phyloP scores from a whole-genome alignment of 73 alveolate species.

The Symbiodinium natans region DNA sequence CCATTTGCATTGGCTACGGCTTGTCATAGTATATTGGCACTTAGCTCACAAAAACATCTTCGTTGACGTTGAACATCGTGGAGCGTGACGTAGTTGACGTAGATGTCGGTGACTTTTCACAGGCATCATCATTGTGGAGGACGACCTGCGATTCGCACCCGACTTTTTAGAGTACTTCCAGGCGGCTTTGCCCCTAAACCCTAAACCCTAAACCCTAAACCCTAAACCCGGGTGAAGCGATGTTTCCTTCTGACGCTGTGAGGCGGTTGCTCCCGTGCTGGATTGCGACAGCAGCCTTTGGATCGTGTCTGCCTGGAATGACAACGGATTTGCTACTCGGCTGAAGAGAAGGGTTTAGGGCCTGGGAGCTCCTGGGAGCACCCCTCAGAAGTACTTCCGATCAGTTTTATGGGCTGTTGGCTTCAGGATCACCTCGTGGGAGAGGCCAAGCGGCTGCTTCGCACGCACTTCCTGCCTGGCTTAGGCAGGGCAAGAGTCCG shows the following conservation, averaged over 20 bases:
- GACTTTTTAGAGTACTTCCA: slow-evolving; percentile 52
- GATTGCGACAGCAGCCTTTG: slow-evolving; percentile 56
- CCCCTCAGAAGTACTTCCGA: neutral
- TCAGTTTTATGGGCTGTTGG: too few relatives aligned
- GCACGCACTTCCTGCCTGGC: slow-evolving; percentile 85
- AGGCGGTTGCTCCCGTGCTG: slow-evolving; percentile 68
- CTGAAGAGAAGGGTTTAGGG: neutral
- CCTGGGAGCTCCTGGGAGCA: neutral
- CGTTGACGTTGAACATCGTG: neutral
- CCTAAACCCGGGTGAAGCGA: neutral
- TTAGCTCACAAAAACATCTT: neutral
- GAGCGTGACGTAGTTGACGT: neutral
- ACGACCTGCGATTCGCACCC: slow-evolving; percentile 58
- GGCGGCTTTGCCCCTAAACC: neutral
- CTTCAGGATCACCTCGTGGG: slow-evolving; percentile 52
- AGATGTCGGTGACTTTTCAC: neutral
- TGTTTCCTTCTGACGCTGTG: neutral
- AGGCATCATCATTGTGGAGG: slow-evolving; percentile 80
- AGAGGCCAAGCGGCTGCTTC: slow-evolving; percentile 28
- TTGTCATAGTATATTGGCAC: neutral
- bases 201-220: neutral
- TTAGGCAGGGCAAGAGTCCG: slow-evolving; percentile 9
- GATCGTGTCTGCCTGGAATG: slow-evolving; percentile 78
- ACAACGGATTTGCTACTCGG: slow-evolving; percentile 49
- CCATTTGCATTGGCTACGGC: neutral